Base-by-base conservation (phyloP, 148 eudicot genomes). In the Drosera capensis region DNA sequence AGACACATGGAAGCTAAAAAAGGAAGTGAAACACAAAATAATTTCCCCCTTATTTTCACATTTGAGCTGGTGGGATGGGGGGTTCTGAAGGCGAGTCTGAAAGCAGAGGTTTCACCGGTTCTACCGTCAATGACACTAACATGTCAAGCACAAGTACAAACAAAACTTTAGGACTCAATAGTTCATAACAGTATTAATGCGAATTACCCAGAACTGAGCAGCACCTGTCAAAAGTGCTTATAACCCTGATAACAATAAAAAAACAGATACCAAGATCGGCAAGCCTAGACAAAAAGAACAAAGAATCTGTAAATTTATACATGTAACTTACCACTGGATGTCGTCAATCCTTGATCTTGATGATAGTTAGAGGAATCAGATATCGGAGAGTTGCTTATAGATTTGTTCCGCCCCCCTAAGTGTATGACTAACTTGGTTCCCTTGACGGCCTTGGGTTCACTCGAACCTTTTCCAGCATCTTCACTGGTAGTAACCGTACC, bases 371-470 rank as follows among this genome's bases (percentile, higher is more conserved):
- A 77, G 57, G 78, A 68, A 52, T 83, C 90, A 45, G 90, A 77
- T 63, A 56, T 77, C 15, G 94, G 86, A 64, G 95, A 71, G 52
- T 58, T 56, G 45, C 73, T 54, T 25, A 64, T 47, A 41, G 73
- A 73, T 68, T 62, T 76, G 62, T 66, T 73, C 40, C 82, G 65
- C 16, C 72, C 75, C 14, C 95, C 99, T 55, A 90, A 66, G 66
- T 90, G 99, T 68, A 90, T 90, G 46, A 84, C 95, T 40, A 84
- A 71, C 67, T 84, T 90, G 20, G 81, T 68, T 25, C 86, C 94
- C 63, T 77, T 78, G 36, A 74, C 37, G 20, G 54, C 45, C 66
- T 66, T 73, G 2, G 73, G 64, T 47, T 63, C 69, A 54, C 60
- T 65, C 46, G 48, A 56, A 38, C 52, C 57, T 49, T 62, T 77